Base-by-base conservation (phyloP, 805 yeast species). In the Barnettozyma botsteinii region DNA sequence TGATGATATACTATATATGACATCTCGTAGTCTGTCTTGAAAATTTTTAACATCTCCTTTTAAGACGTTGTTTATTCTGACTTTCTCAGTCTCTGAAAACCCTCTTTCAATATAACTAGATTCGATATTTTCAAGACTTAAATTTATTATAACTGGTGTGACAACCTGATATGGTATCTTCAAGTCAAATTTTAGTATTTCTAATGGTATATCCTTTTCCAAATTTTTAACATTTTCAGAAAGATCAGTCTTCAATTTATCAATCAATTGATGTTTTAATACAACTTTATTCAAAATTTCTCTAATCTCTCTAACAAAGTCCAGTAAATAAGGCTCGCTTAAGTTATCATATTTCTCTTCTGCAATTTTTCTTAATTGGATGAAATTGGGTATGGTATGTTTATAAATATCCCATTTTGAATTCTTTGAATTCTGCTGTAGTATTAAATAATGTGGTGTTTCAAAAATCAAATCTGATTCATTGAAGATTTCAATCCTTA, bases 401-500 rank as follows among this genome's bases (percentile, higher is more conserved):
- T 61, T 65, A 42, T 62, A 64, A 3, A 65, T 35, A 1, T 23
- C 40, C 70, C 69, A 65, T 14, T 52, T 51, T 0, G 48, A 40
- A 17, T 39, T 43, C 40, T 63, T 62, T 2, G 22, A 10, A 14
- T 50, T 46, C 31, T 49, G 56, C 37, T 62, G 62, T 18, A 66
- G 47, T 13, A 66, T 46, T 6, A 66, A 41, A 38, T 66, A 66
- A 38, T 57, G 57, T 4, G 70, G 69, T 14, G 49, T 49, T 20
- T 64, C 67, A 45, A 61, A 65, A 20, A 33, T 43, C 5, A 50
- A 22, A 7, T 35, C 38, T 1, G 38, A 12, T 17, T 57, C 60
- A 36, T 65, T 58, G 40, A 58, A 65, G 1, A 64, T 46, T 41
- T 67, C 72, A n/a, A 67, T 52, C 30, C 72, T 48, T n/a, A 67